Conservation (phyloP, 2,329 filamentous ascomycete genomes). For the Aspergillus viridinutans region DNA sequence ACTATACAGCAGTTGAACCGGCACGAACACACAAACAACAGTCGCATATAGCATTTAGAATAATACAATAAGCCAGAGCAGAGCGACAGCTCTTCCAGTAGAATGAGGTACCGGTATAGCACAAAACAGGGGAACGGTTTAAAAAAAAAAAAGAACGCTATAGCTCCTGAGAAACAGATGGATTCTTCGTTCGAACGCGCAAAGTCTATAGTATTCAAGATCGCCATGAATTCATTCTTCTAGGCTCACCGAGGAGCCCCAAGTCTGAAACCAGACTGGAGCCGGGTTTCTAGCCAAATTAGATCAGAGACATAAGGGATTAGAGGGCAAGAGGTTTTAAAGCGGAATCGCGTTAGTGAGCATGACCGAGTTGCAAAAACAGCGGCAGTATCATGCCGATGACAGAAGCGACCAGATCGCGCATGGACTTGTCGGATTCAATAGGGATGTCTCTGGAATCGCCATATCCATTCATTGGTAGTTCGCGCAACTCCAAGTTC, state of each 20-base stretch:
- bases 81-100: background rate
- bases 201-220: slow-evolving; percentile 8
- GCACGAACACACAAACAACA: background rate
- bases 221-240: background rate
- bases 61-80: background rate
- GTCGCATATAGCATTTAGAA: background rate
- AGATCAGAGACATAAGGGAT: background rate
- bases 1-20: background rate
- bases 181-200: slow-evolving; percentile 10
- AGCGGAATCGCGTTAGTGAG: slow-evolving; percentile 30
- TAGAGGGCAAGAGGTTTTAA: background rate
- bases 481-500: slow-evolving; percentile 27
- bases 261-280: background rate
- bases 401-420: slow-evolving; percentile 44
- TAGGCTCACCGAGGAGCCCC: background rate
- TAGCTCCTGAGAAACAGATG: background rate
- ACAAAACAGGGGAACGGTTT: background rate
- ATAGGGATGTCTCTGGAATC: slow-evolving; percentile 34
- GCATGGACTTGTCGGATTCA: slow-evolving; percentile 39
- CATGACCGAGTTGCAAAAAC: slow-evolving; percentile 46
- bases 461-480: slow-evolving; percentile 39
- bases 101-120: background rate
- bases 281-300: background rate
- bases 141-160: background rate
- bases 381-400: slow-evolving; percentile 46